Evolutionary conservation across 2,329 filamentous ascomycete genomes (phyloP), one percentile per base, ranked within the genome.

Genomic region (Pestalotiopsis sp.): DNA sequence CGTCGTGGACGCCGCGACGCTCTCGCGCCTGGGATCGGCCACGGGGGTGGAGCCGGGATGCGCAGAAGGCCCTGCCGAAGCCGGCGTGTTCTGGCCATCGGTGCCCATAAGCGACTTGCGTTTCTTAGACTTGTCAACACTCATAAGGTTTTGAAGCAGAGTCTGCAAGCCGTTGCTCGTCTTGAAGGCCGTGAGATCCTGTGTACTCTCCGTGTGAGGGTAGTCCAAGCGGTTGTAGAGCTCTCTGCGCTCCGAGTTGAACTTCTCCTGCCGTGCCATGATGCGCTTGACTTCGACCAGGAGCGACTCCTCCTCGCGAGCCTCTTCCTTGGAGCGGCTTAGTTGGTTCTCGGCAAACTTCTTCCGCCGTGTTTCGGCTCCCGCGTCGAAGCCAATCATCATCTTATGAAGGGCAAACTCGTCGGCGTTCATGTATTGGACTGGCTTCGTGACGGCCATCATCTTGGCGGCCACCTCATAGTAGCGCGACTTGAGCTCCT

Each of bases 271-370:
- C 69, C 94, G 91, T 71, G 93, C 91, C 76, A 97, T 89, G 72
- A 99, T 98, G 69, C 96, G 92, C 76, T 97, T 94, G 67, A 99
- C 89, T 78, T 99, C 96, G 69, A 95, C 87, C 20, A 99, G 87
- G 2, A 99, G 83, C 41, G 93, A 92, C 74, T 97, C 93, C 81
- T 99, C 96, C 79, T 99, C 96, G 71, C 93, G 91, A 31, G 95
- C 93, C 80, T 99, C 95, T 71, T 97, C 94, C 71, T 91, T 91
- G 9, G 91, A 92, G 55, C 96, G 89, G 62, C 91, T 89, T 72
- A 98, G 87, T 61, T 95, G 89, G 64, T 92, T 90, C 71, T 92
- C 88, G 3, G 94, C 95, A 75, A 97, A 93, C 68, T 92, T 89
- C 82, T 98, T 99, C 71, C 96, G 90, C 66, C 89, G 85, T 27